Conservation (phyloP, 148 eudicot genomes). For the Arctostaphylos glauca region DNA sequence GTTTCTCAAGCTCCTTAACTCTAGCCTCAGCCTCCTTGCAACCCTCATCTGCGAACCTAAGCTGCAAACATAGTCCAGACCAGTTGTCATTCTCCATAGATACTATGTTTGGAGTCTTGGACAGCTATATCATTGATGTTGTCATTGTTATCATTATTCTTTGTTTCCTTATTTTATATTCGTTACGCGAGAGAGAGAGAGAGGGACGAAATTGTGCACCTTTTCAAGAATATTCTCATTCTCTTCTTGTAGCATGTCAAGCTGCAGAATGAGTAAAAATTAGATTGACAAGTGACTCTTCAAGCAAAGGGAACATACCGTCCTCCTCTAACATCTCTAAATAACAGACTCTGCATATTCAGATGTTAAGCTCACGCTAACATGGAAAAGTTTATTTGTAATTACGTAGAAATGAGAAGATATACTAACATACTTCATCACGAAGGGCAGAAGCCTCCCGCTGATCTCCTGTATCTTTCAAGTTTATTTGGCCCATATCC, state of each 20-base stretch:
- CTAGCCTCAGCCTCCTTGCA: conserved; percentile 95
- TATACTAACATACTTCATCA: conserved; percentile 64
- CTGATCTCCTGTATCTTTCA: conserved; percentile 58
- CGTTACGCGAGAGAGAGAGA: not conserved
- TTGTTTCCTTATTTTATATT: not conserved
- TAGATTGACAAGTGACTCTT: not conserved
- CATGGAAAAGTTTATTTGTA: not conserved
- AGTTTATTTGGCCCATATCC: conserved; percentile 50
- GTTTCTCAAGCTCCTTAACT: conserved; percentile 81
- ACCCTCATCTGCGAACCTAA: conserved; percentile 67
- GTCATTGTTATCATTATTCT: not conserved
- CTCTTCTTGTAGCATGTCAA: conserved; percentile 97
- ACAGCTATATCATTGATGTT: not conserved
- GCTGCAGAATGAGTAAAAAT: conserved; percentile 53
- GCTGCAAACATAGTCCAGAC: conserved; percentile 48
- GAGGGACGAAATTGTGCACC: conserved; percentile 31
- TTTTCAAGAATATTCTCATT: conserved; percentile 74
- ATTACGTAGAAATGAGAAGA: not conserved
- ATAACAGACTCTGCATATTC: not conserved
- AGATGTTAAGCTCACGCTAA: not conserved
- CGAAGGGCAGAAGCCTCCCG: conserved; percentile 84
- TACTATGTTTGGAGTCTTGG: not conserved
- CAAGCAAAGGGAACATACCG: not conserved
- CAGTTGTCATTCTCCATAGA: not conserved
- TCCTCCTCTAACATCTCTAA: not conserved